phyloP scores from a whole-genome alignment of 768 basidiomycete species.

The Phanerochaete carnosa region DNA sequence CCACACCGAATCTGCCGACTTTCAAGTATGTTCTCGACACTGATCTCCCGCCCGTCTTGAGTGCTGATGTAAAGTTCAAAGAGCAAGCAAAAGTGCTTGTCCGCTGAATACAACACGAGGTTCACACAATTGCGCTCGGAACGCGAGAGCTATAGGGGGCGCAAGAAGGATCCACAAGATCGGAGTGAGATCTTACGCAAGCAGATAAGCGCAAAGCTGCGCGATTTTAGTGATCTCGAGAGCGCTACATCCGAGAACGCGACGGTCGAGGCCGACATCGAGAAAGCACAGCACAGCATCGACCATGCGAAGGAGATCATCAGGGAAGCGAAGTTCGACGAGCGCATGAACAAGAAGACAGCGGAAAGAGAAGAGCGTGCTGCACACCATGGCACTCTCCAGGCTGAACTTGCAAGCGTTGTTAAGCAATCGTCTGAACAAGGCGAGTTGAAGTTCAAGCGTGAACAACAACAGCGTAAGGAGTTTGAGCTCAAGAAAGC shows the following conservation, averaged over 20 bases:
- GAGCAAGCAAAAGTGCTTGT: conserved; percentile 52
- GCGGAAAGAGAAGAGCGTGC: conserved; percentile 66
- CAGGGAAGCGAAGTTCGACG: conserved; percentile 59
- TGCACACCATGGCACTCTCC: conserved; percentile 72
- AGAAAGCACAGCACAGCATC: conserved; percentile 62
- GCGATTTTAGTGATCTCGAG: conserved; percentile 53
- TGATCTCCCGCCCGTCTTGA: background rate
- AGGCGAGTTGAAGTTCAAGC: conserved; percentile 64
- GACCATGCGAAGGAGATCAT: conserved; percentile 60
- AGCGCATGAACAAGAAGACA: conserved; percentile 52
- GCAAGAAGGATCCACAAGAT: conserved; percentile 47
- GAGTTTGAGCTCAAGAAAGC: conserved; percentile 61
- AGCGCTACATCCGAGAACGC: conserved; percentile 50
- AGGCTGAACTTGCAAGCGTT: too few species aligned
- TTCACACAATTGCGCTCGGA: conserved; percentile 54
- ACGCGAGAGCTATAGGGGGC: conserved; percentile 50
- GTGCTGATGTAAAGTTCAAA: too few species aligned
- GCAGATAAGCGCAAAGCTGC: conserved; percentile 50
- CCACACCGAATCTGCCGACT: conserved; percentile 57
- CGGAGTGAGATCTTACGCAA: conserved; percentile 54
- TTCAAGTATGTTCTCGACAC: conserved; percentile 49
- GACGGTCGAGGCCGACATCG: conserved; percentile 57
- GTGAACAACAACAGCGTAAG: conserved; percentile 63
- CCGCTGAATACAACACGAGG: conserved; percentile 63
- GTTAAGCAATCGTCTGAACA: conserved; percentile 76